Base-by-base conservation (phyloP, 1,139 yeast genomes). In the Blastobotrys persicus region DNA sequence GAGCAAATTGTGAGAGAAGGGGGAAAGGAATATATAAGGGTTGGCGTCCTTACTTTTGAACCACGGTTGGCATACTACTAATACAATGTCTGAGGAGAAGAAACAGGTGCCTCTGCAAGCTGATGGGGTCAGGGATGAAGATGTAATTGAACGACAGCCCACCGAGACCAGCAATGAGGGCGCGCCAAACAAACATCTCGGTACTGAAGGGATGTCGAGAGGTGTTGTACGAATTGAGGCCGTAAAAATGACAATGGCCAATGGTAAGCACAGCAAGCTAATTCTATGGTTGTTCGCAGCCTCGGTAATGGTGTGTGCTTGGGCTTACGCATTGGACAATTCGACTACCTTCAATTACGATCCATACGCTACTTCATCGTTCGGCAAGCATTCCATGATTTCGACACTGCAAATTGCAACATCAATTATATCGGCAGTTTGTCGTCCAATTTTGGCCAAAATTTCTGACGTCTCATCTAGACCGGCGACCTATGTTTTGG, bases 381-480 rank as follows among this genome's bases (percentile, higher is more conserved):
- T 49, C 17, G 40, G 37, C 26, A 17, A 13, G 6, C 48, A 42
- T 44, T 60, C 65, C 2, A 53, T 51, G 28, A 37, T 60, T 23
- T 47, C 52, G 12, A 55, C 59, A 2, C 56, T 58, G 16, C 32
- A 34, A 3, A 55, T 63, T 23, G 37, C 62, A 31, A 60, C 65
- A 0, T 72, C 77, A 2, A 72, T 77, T 52, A 63, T 78, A 6
- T 31, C 37, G 3, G 48, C 37, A 4, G 31, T 40, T 11, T 12
- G 20, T 16, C 26, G 20, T 7, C 44, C 78, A 40, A 81, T 82
- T 0, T 51, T 60, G 35, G 70, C 67, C 20, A 64, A 63, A 43
- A 45, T 55, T 9, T 39, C 62, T 17, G 60, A 62, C 46, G 42
- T 66, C 4, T 61, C 63, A 59, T 70, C 69, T n/a, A 61, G 70